Evolutionary conservation across 1,284 basidiomycete species (phyloP), one percentile per base, ranked within the genome.

Genomic region (Ganoderma leucocontextum): DNA sequence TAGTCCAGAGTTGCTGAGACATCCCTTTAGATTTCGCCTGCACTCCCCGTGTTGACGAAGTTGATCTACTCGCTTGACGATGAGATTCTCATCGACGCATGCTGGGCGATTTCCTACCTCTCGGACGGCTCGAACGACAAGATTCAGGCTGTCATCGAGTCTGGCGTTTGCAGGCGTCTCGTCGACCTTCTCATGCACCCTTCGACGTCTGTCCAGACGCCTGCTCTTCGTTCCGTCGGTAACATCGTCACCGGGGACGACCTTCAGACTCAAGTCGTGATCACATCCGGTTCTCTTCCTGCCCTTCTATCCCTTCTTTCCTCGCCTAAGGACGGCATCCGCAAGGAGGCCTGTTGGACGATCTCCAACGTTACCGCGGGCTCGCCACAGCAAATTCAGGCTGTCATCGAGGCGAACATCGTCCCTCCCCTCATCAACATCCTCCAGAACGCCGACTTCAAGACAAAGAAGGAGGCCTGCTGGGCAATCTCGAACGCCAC

Each of bases 401-500:
- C 95, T 47, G 89, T 94, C 66, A 90, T 94, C 70, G 92, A 94
- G 73, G 93, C 93, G 65, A 94, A 94, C 83, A 97, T 99, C 78
- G 93, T 99, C 72, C 96, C 98, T 67, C 98, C 98, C 70, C 90
- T 99, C 70, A 97, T 99, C 86, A 97, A 98, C 84, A 98, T 99
- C 75, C 92, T 99, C 68, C 92, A 93, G 80, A 93, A 98, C 77
- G 98, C 96, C 68, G 98, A 99, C 83, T 99, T 99, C 88, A 99
- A 99, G 86, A 99, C 98, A 61, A 93, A 95, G 82, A 99, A 99
- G 84, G 98, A 99, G 82, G 98, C 98, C 4, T 99, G 97, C 85
- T 99, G 98, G 98, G 98, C 98, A 19, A 96, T 99, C 77, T 98
- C 96, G 60, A 99, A 99, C 81, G 98, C 98, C 12, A 99, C 98